Conservation (phyloP, 139 green algal genomes). For the Haematococcus lacustris region DNA sequence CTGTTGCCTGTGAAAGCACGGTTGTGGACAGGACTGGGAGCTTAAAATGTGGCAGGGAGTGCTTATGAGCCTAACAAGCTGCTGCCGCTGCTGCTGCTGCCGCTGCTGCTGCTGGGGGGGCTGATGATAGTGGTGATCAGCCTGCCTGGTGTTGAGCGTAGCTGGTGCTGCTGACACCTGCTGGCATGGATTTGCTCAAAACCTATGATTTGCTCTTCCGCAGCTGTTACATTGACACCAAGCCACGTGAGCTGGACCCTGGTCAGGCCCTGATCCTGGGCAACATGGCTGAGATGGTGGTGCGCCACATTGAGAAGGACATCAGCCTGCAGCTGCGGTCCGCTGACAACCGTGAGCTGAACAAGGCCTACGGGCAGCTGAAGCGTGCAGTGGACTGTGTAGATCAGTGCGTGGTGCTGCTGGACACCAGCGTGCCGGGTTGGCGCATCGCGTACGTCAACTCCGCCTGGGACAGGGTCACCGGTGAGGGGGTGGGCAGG, state of each 20-base stretch:
- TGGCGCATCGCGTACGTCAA: constrained; percentile 29
- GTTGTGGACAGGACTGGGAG: too few relatives aligned
- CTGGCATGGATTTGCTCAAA: background rate
- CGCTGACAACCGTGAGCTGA: background rate
- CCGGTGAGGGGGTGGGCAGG: background rate
- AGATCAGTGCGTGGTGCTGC: constrained; percentile 28
- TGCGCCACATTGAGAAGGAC: constrained; percentile 67
- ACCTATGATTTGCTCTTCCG: background rate
- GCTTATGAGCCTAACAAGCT: too few relatives aligned
- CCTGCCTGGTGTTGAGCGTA: too few relatives aligned
- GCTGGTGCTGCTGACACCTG: background rate
- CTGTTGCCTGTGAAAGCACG: too few relatives aligned
- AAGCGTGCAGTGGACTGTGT: constrained; percentile 33
- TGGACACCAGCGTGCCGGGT: constrained; percentile 17
- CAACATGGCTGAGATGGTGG: constrained; percentile 73
- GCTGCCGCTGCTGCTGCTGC: too few relatives aligned
- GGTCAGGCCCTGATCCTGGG: constrained; percentile 51
- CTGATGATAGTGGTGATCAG: too few relatives aligned
- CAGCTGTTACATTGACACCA: constrained; percentile 59
- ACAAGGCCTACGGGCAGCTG: constrained; percentile 13
- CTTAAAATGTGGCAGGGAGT: too few relatives aligned
- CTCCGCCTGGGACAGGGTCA: constrained; percentile 15
- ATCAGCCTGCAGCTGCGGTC: constrained; percentile 24
- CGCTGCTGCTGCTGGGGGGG: too few relatives aligned
- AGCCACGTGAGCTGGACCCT: constrained; percentile 42